Evolutionary conservation across 495 filamentous ascomycete species (phyloP).

Genomic region (Penicillium coprophilum): DNA sequence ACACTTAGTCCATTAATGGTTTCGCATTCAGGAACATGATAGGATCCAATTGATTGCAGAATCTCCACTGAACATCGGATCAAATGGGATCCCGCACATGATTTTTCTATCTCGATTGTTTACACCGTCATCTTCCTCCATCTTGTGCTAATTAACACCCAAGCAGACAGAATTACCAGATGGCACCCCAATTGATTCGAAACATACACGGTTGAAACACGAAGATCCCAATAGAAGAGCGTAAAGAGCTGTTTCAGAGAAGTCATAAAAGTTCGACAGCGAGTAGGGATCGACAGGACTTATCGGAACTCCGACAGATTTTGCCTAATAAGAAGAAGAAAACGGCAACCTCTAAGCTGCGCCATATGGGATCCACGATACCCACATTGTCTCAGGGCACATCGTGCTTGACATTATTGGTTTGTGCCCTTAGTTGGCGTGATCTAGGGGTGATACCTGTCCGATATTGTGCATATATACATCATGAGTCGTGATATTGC

Average conservation of each 20-base stretch:
- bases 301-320: background rate
- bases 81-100: background rate
- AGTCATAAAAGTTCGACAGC: background rate
- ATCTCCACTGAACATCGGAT: slow-evolving; percentile 5
- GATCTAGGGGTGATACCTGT: background rate
- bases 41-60: background rate
- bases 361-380: background rate
- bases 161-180: background rate
- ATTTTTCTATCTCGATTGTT: background rate
- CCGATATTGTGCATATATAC: background rate
- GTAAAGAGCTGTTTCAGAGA: slow-evolving; percentile 3
- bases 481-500: background rate
- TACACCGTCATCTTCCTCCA: background rate
- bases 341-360: background rate
- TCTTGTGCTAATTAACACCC: background rate
- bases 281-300: slow-evolving; percentile 3
- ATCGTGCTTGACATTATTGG: slow-evolving; percentile 3
- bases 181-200: background rate
- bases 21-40: background rate
- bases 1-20: background rate
- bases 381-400: slow-evolving; percentile 11
- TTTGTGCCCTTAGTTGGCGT: background rate
- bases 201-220: background rate
- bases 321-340: background rate
- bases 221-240: slow-evolving; percentile 3